Evolutionary conservation across 1,284 basidiomycete genomes (phyloP).

Genomic region (Puccinia triticina): DNA sequence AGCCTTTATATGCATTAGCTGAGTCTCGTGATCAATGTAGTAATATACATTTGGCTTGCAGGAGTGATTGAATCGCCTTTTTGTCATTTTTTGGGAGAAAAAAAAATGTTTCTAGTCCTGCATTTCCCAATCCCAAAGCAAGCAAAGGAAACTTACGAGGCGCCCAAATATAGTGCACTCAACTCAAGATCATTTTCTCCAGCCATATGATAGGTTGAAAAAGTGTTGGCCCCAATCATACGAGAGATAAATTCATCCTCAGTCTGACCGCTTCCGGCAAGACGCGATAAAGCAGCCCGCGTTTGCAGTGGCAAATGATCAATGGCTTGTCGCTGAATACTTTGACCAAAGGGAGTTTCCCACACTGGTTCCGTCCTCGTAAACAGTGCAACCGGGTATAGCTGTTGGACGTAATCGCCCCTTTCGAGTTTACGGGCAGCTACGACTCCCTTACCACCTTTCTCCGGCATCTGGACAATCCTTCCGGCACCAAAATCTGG

Average conservation of each 20-base stretch:
- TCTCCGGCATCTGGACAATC: conserved; percentile 36
- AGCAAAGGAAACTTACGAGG: too few relatives aligned
- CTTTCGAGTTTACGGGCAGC: background rate
- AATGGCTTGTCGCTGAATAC: conserved; percentile 1
- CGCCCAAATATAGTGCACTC: too few relatives aligned
- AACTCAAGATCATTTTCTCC: too few relatives aligned
- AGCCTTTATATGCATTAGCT: conserved; percentile 26
- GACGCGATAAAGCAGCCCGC: background rate
- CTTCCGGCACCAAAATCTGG: background rate
- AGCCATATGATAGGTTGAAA: too few relatives aligned
- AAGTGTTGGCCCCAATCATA: too few relatives aligned
- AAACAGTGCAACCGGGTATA: background rate
- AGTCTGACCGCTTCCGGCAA: background rate
- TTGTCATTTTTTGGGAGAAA: too few relatives aligned
- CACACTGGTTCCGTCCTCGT: background rate
- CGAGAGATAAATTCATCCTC: conserved; percentile 18
- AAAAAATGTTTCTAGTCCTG: too few relatives aligned
- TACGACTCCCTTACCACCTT: conserved; percentile 30
- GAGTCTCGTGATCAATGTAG: background rate
- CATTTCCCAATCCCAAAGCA: too few relatives aligned
- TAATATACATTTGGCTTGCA: conserved; percentile 35
- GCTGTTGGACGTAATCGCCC: background rate
- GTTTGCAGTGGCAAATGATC: conserved; percentile 29
- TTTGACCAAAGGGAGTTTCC: background rate
- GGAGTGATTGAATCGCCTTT: conserved; percentile 34